Conservation (phyloP, 1,284 basidiomycete species). For the Tilletia setariae region DNA sequence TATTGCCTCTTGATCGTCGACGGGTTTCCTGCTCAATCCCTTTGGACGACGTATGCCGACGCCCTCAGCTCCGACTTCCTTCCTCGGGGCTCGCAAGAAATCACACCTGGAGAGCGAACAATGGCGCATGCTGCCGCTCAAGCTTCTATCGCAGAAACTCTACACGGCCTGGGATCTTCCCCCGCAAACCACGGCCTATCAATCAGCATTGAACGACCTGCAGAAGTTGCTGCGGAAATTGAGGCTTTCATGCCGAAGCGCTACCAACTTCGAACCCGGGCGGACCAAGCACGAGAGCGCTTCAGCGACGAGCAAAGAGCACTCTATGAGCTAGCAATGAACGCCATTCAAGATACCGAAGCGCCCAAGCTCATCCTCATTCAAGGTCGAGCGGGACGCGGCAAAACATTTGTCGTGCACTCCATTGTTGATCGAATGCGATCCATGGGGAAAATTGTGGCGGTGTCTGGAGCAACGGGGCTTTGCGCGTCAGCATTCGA, state of each 20-base stretch:
- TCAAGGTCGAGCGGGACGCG: background rate
- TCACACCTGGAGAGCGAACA: too few species aligned
- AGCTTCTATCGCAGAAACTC: too few species aligned
- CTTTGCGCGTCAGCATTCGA: too few species aligned
- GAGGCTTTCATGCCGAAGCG: background rate
- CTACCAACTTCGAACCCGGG: background rate
- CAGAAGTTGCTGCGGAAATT: background rate
- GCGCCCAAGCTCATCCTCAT: background rate
- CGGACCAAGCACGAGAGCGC: background rate
- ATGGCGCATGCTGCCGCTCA: too few species aligned
- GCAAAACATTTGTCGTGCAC: slow-evolving; percentile 1
- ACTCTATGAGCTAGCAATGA: background rate
- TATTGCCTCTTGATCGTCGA: background rate
- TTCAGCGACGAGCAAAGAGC: background rate
- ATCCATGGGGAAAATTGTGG: background rate
- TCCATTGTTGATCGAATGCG: background rate
- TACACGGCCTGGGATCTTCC: too few species aligned
- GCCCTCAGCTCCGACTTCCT: background rate
- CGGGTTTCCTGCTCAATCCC: background rate
- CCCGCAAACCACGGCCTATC: too few species aligned
- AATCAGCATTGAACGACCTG: background rate
- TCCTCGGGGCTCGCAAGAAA: too few species aligned
- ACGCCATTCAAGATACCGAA: background rate
- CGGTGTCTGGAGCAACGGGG: too few species aligned
- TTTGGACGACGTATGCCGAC: background rate